Percentiles rank a stretch among this genome's conserved stretches.
phyloP scores from a whole-genome alignment of 768 basidiomycete genomes.

The Boletus sp. region DNA sequence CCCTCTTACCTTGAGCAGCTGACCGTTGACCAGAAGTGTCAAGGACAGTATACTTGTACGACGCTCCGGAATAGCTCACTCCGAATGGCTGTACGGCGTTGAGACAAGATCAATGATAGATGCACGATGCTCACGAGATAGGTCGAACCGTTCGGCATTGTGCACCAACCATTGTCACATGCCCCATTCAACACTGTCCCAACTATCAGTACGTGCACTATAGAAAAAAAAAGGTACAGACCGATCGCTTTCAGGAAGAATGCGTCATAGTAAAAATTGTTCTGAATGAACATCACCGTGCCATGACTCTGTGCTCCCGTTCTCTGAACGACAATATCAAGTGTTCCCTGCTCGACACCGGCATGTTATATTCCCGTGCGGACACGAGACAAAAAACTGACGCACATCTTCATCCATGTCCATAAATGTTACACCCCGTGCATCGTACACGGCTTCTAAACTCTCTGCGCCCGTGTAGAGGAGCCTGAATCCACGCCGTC shows the following conservation, averaged over 20 bases:
- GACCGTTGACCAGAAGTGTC: constrained; percentile 86
- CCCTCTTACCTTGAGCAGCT: constrained; percentile 75
- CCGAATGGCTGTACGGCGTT: constrained; percentile 71
- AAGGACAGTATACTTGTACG: constrained; percentile 95
- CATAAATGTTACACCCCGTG: constrained; percentile 72
- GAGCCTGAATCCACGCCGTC: constrained; percentile 64
- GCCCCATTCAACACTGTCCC: constrained; percentile 81
- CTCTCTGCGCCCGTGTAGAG: constrained; percentile 56
- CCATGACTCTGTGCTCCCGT: constrained; percentile 65
- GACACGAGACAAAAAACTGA: constrained; percentile 8
- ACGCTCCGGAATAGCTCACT: constrained; percentile 90
- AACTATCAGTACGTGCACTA: constrained; percentile 1
- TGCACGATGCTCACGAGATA: constrained; percentile 65
- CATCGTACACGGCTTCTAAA: constrained; percentile 72
- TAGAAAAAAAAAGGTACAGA: constrained; percentile 34
- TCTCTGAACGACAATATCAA: constrained; percentile 92
- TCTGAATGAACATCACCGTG: constrained; percentile 80
- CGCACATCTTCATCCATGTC: constrained; percentile 96
- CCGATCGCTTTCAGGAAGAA: constrained; percentile 98
- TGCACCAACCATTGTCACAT: constrained; percentile 81
- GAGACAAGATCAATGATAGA: not conserved
- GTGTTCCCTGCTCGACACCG: constrained; percentile 58
- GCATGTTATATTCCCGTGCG: not conserved
- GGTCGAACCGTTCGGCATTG: constrained; percentile 53
- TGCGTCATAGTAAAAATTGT: constrained; percentile 97